Conservation (phyloP, 148 eudicot species). For the Nepenthes mirabilis region DNA sequence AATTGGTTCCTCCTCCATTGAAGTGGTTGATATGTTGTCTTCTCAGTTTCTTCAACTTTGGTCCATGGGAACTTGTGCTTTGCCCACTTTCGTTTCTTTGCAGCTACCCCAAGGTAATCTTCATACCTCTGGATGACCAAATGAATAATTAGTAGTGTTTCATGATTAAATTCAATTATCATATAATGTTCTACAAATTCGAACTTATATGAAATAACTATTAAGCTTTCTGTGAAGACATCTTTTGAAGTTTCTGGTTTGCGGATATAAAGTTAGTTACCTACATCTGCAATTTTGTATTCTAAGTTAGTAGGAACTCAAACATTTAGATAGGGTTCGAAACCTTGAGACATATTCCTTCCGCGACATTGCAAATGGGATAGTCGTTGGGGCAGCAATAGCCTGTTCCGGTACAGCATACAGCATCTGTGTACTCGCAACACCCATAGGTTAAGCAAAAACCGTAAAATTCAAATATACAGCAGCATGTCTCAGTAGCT, state of each 20-base stretch:
- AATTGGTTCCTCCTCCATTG: conserved; percentile 38
- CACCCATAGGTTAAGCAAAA: conserved; percentile 49
- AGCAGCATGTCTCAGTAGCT: conserved; percentile 46
- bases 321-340: background rate
- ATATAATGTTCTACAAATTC: too few species aligned
- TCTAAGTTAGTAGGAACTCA: too few species aligned
- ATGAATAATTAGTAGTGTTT: background rate
- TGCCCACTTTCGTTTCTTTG: conserved; percentile 47
- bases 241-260: background rate
- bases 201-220: too few species aligned
- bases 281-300: too few species aligned
- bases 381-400: conserved; percentile 53
- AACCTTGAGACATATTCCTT: conserved; percentile 55
- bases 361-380: conserved; percentile 44
- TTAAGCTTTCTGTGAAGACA: background rate
- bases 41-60: conserved; percentile 16
- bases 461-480: conserved; percentile 29
- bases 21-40: conserved; percentile 17
- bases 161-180: too few species aligned
- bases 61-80: conserved; percentile 51
- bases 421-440: conserved; percentile 42
- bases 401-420: conserved; percentile 46
- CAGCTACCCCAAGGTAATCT: conserved; percentile 36
- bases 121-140: conserved; percentile 21
- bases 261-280: too few species aligned